Evolutionary conservation across 257 asterid species (phyloP).

Genomic region (Jasminum sambac): DNA sequence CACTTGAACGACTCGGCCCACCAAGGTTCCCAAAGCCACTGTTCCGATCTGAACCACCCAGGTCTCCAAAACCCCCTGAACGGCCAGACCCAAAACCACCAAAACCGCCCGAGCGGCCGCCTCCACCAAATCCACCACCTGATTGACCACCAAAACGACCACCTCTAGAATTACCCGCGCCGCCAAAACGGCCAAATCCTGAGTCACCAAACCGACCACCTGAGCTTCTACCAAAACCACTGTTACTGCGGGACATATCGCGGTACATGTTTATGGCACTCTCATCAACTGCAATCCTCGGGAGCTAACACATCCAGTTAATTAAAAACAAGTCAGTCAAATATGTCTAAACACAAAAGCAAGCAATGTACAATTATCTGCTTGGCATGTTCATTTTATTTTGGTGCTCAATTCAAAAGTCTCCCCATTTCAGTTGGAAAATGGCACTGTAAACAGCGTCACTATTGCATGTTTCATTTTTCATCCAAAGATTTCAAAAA

Average conservation of each 20-base stretch:
- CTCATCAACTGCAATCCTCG: constrained; percentile 63
- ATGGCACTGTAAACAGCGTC: neutral
- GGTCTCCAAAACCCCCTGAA: constrained; percentile 49
- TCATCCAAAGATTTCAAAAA: neutral
- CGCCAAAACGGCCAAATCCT: constrained; percentile 22
- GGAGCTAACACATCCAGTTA: constrained; percentile 47
- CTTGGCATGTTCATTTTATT: neutral
- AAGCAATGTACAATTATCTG: neutral
- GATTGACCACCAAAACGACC: constrained; percentile 42
- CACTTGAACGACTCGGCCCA: constrained; percentile 43
- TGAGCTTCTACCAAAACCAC: constrained; percentile 43
- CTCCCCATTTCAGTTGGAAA: neutral
- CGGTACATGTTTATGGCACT: constrained; percentile 51
- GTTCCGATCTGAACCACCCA: constrained; percentile 42
- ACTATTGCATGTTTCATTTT: neutral
- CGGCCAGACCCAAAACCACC: constrained; percentile 46
- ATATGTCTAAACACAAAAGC: neutral
- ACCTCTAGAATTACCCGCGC: constrained; percentile 34
- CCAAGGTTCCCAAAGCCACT: constrained; percentile 50
- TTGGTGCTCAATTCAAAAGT: neutral
- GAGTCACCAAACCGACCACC: constrained; percentile 46
- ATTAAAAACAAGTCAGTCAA: constrained; percentile 16
- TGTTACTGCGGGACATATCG: constrained; percentile 41
- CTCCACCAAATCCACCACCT: constrained; percentile 54
- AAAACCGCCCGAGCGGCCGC: constrained; percentile 42